A percentile compares a stretch with the other conserved stretches of the same genome.
Evolutionary conservation across 805 yeast species (phyloP).

Genomic region (Monosporozyma yasuniensis): DNA sequence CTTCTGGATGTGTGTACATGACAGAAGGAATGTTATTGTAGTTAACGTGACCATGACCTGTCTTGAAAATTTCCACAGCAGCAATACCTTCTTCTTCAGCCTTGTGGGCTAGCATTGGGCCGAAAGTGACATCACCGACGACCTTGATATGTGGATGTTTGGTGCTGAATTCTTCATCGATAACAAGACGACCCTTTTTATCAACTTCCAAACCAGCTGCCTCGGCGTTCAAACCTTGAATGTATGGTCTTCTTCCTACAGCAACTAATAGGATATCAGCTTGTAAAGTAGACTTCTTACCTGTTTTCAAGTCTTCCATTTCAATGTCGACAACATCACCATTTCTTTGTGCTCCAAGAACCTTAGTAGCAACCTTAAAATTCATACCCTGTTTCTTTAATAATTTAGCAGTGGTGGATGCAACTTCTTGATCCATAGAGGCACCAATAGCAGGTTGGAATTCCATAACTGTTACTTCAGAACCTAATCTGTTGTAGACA

Average conservation of each 20-base stretch:
- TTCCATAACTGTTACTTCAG: constrained; percentile 92
- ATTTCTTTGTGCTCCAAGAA: constrained; percentile 72
- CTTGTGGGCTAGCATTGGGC: constrained; percentile 99
- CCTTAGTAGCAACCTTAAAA: constrained; percentile 89
- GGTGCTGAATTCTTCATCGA: constrained; percentile 88
- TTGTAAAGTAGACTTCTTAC: constrained; percentile 68
- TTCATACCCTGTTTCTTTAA: constrained; percentile 91
- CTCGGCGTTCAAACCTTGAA: constrained; percentile 83
- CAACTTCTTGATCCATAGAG: constrained; percentile 94
- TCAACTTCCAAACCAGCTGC: constrained; percentile 83
- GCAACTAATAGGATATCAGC: constrained; percentile 94
- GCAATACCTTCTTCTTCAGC: constrained; percentile 99
- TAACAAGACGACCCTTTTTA: constrained; percentile 85
- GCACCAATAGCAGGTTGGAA: constrained; percentile 90
- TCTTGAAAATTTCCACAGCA: constrained; percentile 88
- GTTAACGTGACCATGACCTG: constrained; percentile 96
- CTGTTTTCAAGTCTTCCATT: constrained; percentile 82
- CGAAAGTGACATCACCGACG: constrained; percentile 97
- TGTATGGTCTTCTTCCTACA: constrained; percentile 97
- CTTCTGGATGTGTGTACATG: constrained; percentile 99
- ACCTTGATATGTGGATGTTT: constrained; percentile 90
- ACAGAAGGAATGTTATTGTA: constrained; percentile 96
- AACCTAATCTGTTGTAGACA: constrained; percentile 89
- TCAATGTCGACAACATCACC: constrained; percentile 84
- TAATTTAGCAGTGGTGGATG: constrained; percentile 82